A percentile compares a stretch with the other conserved stretches of the same genome.
Conservation (phyloP, 1,284 basidiomycete genomes). For the Boletus holoroseus region DNA sequence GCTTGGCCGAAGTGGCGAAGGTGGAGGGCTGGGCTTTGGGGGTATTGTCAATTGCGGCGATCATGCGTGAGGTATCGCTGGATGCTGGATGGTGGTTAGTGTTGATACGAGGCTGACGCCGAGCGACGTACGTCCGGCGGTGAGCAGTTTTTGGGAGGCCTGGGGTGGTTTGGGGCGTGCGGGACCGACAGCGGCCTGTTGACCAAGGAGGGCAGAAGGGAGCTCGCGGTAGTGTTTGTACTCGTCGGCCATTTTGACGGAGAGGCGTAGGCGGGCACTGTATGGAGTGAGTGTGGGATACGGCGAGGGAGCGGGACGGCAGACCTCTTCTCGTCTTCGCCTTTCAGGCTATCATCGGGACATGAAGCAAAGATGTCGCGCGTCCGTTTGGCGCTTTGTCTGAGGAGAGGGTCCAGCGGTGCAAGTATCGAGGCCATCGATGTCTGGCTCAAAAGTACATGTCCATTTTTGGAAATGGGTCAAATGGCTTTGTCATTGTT, state of each 20-base stretch:
- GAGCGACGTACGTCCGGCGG: conserved; percentile 52
- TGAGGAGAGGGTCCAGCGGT: conserved; percentile 60
- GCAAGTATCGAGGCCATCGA: conserved; percentile 49
- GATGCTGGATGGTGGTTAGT: conserved; percentile 33
- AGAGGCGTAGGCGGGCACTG: conserved; percentile 61
- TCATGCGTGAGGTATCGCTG: conserved; percentile 53
- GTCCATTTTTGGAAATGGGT: conserved; percentile 14
- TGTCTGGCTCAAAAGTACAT: conserved; percentile 20
- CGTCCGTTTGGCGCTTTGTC: conserved; percentile 55
- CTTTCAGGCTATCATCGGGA: conserved; percentile 41
- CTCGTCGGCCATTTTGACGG: conserved; percentile 79
- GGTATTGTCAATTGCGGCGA: conserved; percentile 65
- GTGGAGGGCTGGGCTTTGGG: conserved; percentile 60
- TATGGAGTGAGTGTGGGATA: neutral
- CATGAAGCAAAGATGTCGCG: conserved; percentile 62
- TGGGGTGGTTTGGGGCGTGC: conserved; percentile 53
- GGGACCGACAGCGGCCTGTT: conserved; percentile 78
- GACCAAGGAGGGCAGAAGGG: conserved; percentile 74
- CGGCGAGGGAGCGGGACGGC: conserved; percentile 13
- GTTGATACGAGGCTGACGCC: neutral
- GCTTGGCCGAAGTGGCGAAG: conserved; percentile 55
- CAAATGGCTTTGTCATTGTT: conserved; percentile 21
- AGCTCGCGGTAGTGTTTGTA: conserved; percentile 84
- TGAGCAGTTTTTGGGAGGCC: conserved; percentile 57
- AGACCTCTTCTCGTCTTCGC: conserved; percentile 67